Percentiles rank a stretch among this genome's conserved stretches.
Conservation (phyloP, 352 stramenopile species). For the Pythium apleroticum region DNA sequence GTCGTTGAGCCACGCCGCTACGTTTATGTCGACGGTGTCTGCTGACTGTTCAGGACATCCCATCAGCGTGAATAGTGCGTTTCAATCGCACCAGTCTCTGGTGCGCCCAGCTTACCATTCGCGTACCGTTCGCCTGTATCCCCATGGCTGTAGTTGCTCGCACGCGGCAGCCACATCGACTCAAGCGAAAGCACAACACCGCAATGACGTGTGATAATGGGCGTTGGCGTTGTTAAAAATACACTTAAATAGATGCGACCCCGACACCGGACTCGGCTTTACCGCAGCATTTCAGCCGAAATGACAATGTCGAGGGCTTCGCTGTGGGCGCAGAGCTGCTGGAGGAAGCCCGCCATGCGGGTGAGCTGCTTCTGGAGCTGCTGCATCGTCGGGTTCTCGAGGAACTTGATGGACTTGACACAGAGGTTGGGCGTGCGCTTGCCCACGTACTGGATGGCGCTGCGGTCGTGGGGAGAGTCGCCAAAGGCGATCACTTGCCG, state of each 20-base stretch:
- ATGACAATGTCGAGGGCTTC: constrained; percentile 74
- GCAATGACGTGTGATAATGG: not conserved
- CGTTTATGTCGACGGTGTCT: not conserved
- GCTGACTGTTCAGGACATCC: not conserved
- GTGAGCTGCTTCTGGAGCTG: constrained; percentile 73
- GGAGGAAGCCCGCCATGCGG: constrained; percentile 58
- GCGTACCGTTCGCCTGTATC: not conserved
- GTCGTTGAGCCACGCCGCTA: not conserved
- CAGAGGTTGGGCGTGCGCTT: constrained; percentile 43
- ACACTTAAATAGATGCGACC: constrained; percentile 26
- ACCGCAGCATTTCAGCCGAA: constrained; percentile 70
- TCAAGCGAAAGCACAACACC: not conserved
- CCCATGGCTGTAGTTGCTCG: not conserved
- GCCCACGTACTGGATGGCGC: constrained; percentile 67
- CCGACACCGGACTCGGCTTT: constrained; percentile 5
- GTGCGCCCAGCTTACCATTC: not conserved
- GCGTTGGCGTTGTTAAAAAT: constrained; percentile 4
- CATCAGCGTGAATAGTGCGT: too few species aligned
- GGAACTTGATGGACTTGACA: constrained; percentile 79
- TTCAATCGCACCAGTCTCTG: too few species aligned
- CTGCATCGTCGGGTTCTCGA: constrained; percentile 72
- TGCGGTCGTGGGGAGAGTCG: constrained; percentile 71
- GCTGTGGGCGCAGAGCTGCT: constrained; percentile 59
- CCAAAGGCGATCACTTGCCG: constrained; percentile 74
- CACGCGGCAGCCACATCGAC: not conserved